phyloP scores from a whole-genome alignment of 768 basidiomycete genomes.

The Pleurotus ostreatus region DNA sequence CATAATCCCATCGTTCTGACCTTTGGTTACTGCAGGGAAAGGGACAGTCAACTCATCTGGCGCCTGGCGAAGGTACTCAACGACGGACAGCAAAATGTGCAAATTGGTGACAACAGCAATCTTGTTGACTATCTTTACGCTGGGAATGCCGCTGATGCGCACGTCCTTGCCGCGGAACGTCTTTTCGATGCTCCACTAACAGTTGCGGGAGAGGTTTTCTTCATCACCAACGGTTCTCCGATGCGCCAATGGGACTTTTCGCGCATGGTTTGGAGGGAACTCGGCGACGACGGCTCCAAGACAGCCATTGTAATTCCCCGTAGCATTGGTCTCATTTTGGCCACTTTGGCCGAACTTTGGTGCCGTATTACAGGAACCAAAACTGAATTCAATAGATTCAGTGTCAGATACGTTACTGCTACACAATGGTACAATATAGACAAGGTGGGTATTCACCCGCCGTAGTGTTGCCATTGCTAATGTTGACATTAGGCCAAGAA shows the following conservation, averaged over 20 bases:
- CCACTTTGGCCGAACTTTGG: conserved; percentile 31
- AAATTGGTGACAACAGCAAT: conserved; percentile 49
- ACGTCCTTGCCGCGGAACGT: conserved; percentile 39
- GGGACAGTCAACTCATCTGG: conserved; percentile 58
- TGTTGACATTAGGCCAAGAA: conserved; percentile 16
- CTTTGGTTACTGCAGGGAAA: no score
- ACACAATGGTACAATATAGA: conserved; percentile 50
- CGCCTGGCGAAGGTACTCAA: conserved; percentile 54
- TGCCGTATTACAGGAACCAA: conserved; percentile 36
- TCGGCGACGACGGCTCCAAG: conserved; percentile 19
- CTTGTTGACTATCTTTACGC: conserved; percentile 55
- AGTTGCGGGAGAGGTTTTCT: conserved; percentile 53
- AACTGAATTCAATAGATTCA: conserved; percentile 36
- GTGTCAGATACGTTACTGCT: conserved; percentile 36
- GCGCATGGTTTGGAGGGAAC: conserved; percentile 35
- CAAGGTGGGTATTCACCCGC: conserved; percentile 18
- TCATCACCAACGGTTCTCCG: conserved; percentile 56
- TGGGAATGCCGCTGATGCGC: conserved; percentile 54
- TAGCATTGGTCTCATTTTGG: conserved; percentile 34
- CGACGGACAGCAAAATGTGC: conserved; percentile 19
- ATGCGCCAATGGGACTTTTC: conserved; percentile 49
- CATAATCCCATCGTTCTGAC: no score
- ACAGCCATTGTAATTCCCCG: conserved; percentile 27
- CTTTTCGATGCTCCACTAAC: conserved; percentile 10
- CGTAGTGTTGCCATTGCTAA: no score